Evolutionary conservation across 1,284 basidiomycete genomes (phyloP).

Genomic region (Puccinia brachypodii): DNA sequence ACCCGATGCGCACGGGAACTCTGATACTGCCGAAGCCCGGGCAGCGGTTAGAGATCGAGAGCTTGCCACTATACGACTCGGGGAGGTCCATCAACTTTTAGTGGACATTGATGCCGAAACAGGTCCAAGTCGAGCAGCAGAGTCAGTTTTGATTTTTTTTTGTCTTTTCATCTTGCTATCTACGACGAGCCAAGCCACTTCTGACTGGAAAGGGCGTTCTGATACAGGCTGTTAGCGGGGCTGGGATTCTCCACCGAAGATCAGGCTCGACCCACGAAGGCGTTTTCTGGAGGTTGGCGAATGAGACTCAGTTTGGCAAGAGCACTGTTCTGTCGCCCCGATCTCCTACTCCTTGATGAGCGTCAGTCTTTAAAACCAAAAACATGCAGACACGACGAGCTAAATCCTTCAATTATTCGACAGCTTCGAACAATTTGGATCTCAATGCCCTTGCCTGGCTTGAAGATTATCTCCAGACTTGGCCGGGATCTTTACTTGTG

Average conservation of each 20-base stretch:
- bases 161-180: slow-evolving; percentile 57
- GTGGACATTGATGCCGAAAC: slow-evolving; percentile 98
- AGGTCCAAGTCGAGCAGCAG: slow-evolving; percentile 87
- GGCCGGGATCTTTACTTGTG: slow-evolving; percentile 89
- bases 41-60: slow-evolving; percentile 74
- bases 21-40: slow-evolving; percentile 61
- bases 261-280: slow-evolving; percentile 59
- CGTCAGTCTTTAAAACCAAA: slow-evolving; percentile 25
- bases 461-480: slow-evolving; percentile 94
- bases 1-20: slow-evolving; percentile 58
- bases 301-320: slow-evolving; percentile 62
- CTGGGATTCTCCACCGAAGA: slow-evolving; percentile 14
- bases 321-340: slow-evolving; percentile 86
- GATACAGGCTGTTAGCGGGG: slow-evolving; percentile 59
- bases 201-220: slow-evolving; percentile 66
- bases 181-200: slow-evolving; percentile 85
- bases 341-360: slow-evolving; percentile 84
- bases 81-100: slow-evolving; percentile 84
- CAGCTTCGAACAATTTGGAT: slow-evolving; percentile 87
- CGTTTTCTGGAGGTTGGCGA: slow-evolving; percentile 97
- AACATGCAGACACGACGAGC: neutral
- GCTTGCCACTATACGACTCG: slow-evolving; percentile 78
- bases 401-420: slow-evolving; percentile 49
- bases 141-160: slow-evolving; percentile 65
- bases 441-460: slow-evolving; percentile 74